Percentiles rank a stretch among this genome's conserved stretches.
Conservation (phyloP, 1,139 yeast species). For the Yamadazyma pseudoaaseri region DNA sequence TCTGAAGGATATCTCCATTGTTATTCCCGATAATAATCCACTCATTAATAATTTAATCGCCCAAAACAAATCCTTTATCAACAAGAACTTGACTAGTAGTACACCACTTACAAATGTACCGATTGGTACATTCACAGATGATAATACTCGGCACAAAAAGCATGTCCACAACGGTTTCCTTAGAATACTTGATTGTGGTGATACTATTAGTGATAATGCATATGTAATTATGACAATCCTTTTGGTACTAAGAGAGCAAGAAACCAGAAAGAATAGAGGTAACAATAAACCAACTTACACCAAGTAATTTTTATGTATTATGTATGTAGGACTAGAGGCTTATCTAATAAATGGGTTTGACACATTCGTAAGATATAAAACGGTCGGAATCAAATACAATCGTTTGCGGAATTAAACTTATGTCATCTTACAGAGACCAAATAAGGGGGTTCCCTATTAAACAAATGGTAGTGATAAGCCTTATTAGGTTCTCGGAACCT, state of each 20-base stretch:
- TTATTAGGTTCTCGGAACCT: slow-evolving; percentile 58
- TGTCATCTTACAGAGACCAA: too few species aligned
- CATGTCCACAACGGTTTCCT: slow-evolving; percentile 28
- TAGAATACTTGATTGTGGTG: slow-evolving; percentile 24
- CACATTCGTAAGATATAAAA: too few species aligned
- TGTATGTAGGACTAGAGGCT: too few species aligned
- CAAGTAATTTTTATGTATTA: slow-evolving; percentile 1
- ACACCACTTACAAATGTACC: slow-evolving; percentile 24
- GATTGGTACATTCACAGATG: slow-evolving; percentile 32
- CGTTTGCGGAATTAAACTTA: too few species aligned
- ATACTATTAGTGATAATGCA: slow-evolving; percentile 21
- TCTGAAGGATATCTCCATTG: slow-evolving; percentile 15
- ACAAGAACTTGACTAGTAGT: slow-evolving; percentile 8
- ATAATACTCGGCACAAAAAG: slow-evolving; percentile 23
- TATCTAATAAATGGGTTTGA: too few species aligned
- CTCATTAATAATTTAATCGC: slow-evolving; percentile 16
- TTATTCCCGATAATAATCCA: slow-evolving; percentile 12
- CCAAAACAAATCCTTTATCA: slow-evolving; percentile 16
- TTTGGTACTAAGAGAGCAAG: slow-evolving; percentile 39
- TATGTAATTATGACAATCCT: slow-evolving; percentile 29
- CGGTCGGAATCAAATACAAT: too few species aligned
- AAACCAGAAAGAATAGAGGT: slow-evolving; percentile 37
- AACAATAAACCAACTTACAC: slow-evolving; percentile 24
- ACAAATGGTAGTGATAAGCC: slow-evolving; percentile 46
- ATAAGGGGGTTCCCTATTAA: slow-evolving; percentile 45